These are phyloP conservation scores for Euphorbia peplus DNA, from an alignment of 345 rosid genomes.

Conservation along the genomic window DNA sequence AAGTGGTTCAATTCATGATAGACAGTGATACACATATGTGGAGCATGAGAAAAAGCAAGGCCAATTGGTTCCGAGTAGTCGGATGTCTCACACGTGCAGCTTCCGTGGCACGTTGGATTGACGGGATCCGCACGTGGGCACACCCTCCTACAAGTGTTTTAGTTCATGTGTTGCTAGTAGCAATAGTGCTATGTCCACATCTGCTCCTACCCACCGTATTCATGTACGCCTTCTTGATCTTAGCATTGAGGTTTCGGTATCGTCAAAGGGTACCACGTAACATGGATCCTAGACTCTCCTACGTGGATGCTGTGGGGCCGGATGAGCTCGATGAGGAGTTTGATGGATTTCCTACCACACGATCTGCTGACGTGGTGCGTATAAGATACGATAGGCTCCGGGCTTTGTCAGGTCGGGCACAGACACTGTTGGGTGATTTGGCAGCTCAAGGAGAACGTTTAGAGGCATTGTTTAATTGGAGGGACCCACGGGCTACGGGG, in stretches of 20 bases:
- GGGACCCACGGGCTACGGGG: slow-evolving; percentile 85
- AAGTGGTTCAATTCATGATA: slow-evolving; percentile 77
- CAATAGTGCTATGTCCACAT: slow-evolving; percentile 70
- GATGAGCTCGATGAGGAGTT: slow-evolving; percentile 92
- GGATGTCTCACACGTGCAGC: slow-evolving; percentile 64
- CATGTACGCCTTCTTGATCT: slow-evolving; percentile 76
- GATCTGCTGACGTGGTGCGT: slow-evolving; percentile 54
- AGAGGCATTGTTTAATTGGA: slow-evolving; percentile 76
- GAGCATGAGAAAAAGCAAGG: slow-evolving; percentile 94
- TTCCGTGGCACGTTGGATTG: slow-evolving; percentile 59
- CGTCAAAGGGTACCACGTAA: slow-evolving; percentile 47
- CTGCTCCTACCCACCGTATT: slow-evolving; percentile 72
- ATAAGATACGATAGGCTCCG: slow-evolving; percentile 70
- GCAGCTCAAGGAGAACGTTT: slow-evolving; percentile 85
- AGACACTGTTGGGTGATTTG: slow-evolving; percentile 71
- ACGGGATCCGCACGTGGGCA: slow-evolving; percentile 68
- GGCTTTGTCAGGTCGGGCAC: slow-evolving; percentile 82
- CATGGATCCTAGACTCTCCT: slow-evolving; percentile 62
- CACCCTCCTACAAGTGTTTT: slow-evolving; percentile 68
- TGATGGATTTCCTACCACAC: slow-evolving; percentile 66
- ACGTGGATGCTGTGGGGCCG: slow-evolving; percentile 53
- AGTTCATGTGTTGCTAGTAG: slow-evolving; percentile 60
- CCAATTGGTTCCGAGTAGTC: slow-evolving; percentile 81
- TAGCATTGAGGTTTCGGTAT: slow-evolving; percentile 50
- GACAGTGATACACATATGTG: slow-evolving; percentile 81